Percentiles rank a stretch among this genome's conserved stretches.
Evolutionary conservation across 2,329 filamentous ascomycete species (phyloP).

Genomic region (Pseudogymnoascus pannorum): DNA sequence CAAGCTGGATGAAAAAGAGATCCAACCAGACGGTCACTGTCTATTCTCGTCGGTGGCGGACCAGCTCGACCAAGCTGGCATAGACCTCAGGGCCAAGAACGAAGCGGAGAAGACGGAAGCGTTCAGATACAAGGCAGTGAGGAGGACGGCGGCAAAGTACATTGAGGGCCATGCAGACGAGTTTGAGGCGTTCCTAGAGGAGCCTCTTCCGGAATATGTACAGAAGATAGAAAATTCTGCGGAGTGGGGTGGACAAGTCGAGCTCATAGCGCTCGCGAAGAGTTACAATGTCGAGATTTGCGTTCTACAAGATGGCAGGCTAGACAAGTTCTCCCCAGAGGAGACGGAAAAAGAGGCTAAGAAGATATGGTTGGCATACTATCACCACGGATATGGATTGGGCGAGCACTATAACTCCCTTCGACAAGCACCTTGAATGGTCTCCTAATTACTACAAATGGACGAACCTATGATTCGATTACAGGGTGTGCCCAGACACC

Average conservation of each 20-base stretch:
- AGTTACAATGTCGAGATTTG: conserved; percentile 74
- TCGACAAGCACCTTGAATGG: conserved; percentile 33
- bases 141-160: conserved; percentile 67
- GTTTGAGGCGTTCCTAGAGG: conserved; percentile 82
- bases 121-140: conserved; percentile 57
- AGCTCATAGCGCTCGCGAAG: conserved; percentile 76
- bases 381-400: conserved; percentile 84
- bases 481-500: conserved; percentile 42
- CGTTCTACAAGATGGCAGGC: conserved; percentile 76
- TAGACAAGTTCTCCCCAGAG: conserved; percentile 63
- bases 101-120: conserved; percentile 29
- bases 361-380: conserved; percentile 84
- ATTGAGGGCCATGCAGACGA: conserved; percentile 69
- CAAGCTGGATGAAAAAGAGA: conserved; percentile 65
- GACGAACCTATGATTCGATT: conserved; percentile 4
- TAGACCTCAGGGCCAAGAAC: conserved; percentile 34
- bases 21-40: conserved; percentile 89
- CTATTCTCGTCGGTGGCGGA: conserved; percentile 88
- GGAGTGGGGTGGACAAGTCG: conserved; percentile 93
- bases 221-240: conserved; percentile 75
- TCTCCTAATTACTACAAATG: background rate
- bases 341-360: conserved; percentile 37
- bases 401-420: conserved; percentile 98
- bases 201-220: conserved; percentile 66
- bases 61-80: conserved; percentile 54